These are phyloP conservation scores for Purshia tridentata DNA, from an alignment of 306 rosid genomes.

Conservation along the genomic window DNA sequence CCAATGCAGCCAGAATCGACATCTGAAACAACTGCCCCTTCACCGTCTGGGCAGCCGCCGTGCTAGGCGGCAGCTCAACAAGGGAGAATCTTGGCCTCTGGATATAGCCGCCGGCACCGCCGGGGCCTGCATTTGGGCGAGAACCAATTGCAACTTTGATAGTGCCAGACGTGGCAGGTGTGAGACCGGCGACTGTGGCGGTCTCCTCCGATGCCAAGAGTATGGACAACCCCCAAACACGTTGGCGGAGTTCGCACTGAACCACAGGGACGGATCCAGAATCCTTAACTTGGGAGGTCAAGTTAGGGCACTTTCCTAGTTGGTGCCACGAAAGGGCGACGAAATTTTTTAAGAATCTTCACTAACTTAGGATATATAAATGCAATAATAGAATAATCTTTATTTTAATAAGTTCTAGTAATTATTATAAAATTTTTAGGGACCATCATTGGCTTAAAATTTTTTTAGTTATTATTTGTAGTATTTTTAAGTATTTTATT, in stretches of 20 bases:
- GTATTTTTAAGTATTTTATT: no score
- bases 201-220: slow-evolving; percentile 23
- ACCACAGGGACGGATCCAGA: no score
- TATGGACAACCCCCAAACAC: slow-evolving; percentile 31
- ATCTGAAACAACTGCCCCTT: slow-evolving; percentile 17
- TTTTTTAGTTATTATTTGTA: no score
- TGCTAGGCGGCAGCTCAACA: slow-evolving; percentile 19
- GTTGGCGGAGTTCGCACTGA: slow-evolving; percentile 17
- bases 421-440: no score
- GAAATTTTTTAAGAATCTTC: no score
- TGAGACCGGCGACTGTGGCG: slow-evolving; percentile 33
- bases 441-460: no score
- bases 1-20: slow-evolving; percentile 17
- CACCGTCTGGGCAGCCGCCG: slow-evolving; percentile 27
- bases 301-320: no score
- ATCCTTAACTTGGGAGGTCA: no score
- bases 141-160: slow-evolving; percentile 23
- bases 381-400: no score
- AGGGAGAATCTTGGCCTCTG: slow-evolving; percentile 8
- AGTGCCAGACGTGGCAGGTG: slow-evolving; percentile 10
- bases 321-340: no score
- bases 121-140: slow-evolving; percentile 12
- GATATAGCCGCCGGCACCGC: not conserved
- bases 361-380: no score
- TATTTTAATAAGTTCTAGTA: no score